Conservation (phyloP, 495 filamentous ascomycete genomes). For the Penicillium salamii region DNA sequence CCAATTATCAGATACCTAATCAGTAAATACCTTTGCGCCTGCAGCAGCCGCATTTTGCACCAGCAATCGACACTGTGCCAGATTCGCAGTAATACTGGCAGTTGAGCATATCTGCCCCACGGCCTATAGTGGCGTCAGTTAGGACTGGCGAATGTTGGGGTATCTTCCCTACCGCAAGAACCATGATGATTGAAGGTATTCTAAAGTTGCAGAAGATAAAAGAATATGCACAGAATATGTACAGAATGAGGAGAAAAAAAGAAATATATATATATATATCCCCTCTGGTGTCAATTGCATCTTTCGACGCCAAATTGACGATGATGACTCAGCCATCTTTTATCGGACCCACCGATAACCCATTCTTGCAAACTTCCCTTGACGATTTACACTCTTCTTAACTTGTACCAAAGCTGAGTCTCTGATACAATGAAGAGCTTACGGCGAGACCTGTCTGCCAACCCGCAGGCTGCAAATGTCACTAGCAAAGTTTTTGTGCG, state of each 20-base stretch:
- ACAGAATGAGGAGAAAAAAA: no score
- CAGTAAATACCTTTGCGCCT: constrained; percentile 74
- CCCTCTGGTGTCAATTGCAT: no score
- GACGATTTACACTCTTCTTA: constrained; percentile 8
- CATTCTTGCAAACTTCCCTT: constrained; percentile 17
- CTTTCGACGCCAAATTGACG: background rate
- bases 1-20: no score
- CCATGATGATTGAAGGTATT: constrained; percentile 34
- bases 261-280: no score
- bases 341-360: constrained; percentile 22
- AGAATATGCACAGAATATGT: no score
- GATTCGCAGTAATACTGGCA: constrained; percentile 72
- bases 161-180: constrained; percentile 31
- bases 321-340: constrained; percentile 17
- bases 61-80: constrained; percentile 68
- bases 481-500: constrained; percentile 91
- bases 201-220: no score
- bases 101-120: constrained; percentile 87
- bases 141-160: background rate
- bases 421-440: constrained; percentile 76
- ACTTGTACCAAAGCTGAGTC: constrained; percentile 11
- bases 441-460: constrained; percentile 67
- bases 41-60: constrained; percentile 68
- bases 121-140: constrained; percentile 51
- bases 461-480: constrained; percentile 70